phyloP scores from a whole-genome alignment of 169 alveolate species.

The Eimeria maxima region DNA sequence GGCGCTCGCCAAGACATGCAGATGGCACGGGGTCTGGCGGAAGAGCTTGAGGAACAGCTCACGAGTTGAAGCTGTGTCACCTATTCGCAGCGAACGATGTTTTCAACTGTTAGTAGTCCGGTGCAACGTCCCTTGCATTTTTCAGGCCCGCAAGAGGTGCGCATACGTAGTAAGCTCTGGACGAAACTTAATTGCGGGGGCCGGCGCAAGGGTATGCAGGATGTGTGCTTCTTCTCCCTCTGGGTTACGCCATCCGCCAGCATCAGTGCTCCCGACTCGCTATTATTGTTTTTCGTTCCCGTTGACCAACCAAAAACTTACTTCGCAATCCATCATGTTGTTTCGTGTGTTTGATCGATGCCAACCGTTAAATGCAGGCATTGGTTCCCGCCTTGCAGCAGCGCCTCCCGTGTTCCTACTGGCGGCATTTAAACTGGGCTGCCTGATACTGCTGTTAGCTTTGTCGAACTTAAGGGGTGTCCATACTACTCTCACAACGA shows the following conservation, averaged over 20 bases:
- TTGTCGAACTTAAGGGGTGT: neutral
- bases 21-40: constrained; percentile 71
- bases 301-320: neutral
- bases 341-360: neutral
- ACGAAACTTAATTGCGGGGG: neutral
- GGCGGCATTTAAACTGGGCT: neutral
- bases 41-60: constrained; percentile 75
- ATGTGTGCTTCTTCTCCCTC: neutral
- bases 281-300: neutral
- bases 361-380: constrained; percentile 5
- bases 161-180: neutral
- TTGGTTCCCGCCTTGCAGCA: neutral
- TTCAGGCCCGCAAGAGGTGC: neutral
- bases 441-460: neutral
- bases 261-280: neutral
- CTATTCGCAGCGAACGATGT: neutral
- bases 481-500: neutral
- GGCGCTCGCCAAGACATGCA: constrained; percentile 42
- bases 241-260: neutral
- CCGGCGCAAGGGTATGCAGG: neutral
- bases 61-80: constrained; percentile 46
- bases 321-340: neutral
- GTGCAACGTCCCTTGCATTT: neutral
- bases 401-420: neutral
- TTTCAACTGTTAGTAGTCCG: neutral